Conservation (phyloP, 2,329 filamentous ascomycete species). For the Rosellinia necatrix region DNA sequence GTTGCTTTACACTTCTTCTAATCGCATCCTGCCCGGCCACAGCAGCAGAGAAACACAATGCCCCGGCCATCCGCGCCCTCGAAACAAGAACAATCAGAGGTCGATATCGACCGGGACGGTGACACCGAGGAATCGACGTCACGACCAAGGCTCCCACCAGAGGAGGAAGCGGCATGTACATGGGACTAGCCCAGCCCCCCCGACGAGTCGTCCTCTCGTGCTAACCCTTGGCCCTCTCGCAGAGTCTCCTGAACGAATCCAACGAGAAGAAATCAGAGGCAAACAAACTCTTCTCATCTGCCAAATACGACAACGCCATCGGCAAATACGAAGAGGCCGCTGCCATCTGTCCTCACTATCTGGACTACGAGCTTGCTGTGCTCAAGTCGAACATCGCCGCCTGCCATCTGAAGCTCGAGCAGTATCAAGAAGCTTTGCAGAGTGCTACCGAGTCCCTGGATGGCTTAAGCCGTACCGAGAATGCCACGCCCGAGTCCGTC, state of each 20-base stretch:
- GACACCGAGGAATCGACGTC: slow-evolving; percentile 39
- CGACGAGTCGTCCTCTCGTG: background rate
- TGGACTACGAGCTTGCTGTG: slow-evolving; percentile 87
- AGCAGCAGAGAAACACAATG: slow-evolving; percentile 21
- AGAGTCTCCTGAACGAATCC: slow-evolving; percentile 73
- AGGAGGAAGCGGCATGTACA: slow-evolving; percentile 60
- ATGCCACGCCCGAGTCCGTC: slow-evolving; percentile 33
- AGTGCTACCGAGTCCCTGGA: slow-evolving; percentile 75
- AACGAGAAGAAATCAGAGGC: slow-evolving; percentile 74
- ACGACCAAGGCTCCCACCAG: slow-evolving; percentile 52
- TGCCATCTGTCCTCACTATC: slow-evolving; percentile 77
- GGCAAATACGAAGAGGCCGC: slow-evolving; percentile 82
- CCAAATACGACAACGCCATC: slow-evolving; percentile 77
- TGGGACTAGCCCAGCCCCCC: background rate
- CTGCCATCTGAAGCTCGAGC: slow-evolving; percentile 80
- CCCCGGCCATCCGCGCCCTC: slow-evolving; percentile 10
- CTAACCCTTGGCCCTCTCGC: slow-evolving; percentile 10
- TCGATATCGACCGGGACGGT: background rate
- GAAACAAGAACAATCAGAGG: slow-evolving; percentile 16
- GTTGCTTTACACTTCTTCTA: no score
- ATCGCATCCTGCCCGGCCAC: background rate
- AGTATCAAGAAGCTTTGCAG: slow-evolving; percentile 83
- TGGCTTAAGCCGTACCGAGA: slow-evolving; percentile 66
- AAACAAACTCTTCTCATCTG: slow-evolving; percentile 76
- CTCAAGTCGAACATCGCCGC: slow-evolving; percentile 88